A percentile compares a stretch with the other conserved stretches of the same genome.
phyloP scores from a whole-genome alignment of 495 filamentous ascomycete species.

The Venustampulla echinocandica region DNA sequence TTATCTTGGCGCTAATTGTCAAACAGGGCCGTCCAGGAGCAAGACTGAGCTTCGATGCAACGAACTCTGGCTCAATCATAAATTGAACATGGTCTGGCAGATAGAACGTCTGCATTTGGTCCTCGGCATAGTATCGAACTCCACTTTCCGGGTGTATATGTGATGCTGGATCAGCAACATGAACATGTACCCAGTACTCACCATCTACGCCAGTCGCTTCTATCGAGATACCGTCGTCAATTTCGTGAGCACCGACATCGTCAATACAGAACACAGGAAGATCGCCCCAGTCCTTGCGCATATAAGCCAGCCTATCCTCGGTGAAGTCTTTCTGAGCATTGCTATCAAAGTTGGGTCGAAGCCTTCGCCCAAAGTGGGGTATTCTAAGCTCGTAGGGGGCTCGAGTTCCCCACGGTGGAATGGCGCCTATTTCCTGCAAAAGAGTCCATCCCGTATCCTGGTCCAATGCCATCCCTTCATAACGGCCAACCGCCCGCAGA shows the following conservation, averaged over 20 bases:
- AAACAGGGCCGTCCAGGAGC: slow-evolving; percentile 56
- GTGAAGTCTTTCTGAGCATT: slow-evolving; percentile 19
- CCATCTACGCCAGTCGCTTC: slow-evolving; percentile 48
- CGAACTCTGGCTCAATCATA: slow-evolving; percentile 60
- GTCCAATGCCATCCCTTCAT: slow-evolving; percentile 49
- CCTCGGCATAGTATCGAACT: slow-evolving; percentile 55
- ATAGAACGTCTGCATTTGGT: slow-evolving; percentile 60
- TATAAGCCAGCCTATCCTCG: slow-evolving; percentile 45
- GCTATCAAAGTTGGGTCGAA: too few relatives aligned
- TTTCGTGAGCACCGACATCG: slow-evolving; percentile 57
- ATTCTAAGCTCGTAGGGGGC: slow-evolving; percentile 53
- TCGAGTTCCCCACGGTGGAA: slow-evolving; percentile 72
- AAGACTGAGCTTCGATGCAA: slow-evolving; percentile 60
- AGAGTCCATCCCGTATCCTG: slow-evolving; percentile 54
- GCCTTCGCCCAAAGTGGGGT: slow-evolving; percentile 25
- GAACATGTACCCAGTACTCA: slow-evolving; percentile 78
- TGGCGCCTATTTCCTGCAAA: slow-evolving; percentile 77
- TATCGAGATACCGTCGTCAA: slow-evolving; percentile 84
- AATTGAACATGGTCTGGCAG: slow-evolving; percentile 59
- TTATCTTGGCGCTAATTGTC: slow-evolving; percentile 72
- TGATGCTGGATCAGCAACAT: slow-evolving; percentile 92
- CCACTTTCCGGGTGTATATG: slow-evolving; percentile 51
- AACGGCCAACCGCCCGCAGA: slow-evolving; percentile 62
- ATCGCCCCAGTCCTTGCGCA: slow-evolving; percentile 64
- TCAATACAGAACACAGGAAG: slow-evolving; percentile 81